Evolutionary conservation across 345 rosid species (phyloP), one percentile per base, ranked within the genome.

Genomic region (Laguncularia racemosa): DNA sequence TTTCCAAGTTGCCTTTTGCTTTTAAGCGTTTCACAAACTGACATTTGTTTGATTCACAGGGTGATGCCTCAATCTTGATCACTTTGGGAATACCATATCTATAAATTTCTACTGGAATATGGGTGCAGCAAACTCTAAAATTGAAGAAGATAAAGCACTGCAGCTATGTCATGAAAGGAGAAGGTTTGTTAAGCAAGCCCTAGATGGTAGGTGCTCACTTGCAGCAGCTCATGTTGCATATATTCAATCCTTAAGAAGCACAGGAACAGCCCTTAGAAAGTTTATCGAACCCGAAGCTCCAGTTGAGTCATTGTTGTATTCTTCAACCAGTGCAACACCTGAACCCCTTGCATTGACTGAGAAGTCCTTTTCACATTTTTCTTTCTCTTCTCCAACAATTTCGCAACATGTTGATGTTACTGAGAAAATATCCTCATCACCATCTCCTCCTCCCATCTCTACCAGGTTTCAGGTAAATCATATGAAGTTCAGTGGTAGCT

Each of bases 111-210:
- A 16, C 53, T 23, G 65, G 53, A 64, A 40, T 13, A 93, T 93
- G 99, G 97, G 99, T 62, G 87, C 76, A 19, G 55, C 83, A 15
- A 77, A 66, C 70, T 93, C 97, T 59, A 93, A 83, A 71, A 59
- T 78, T 38, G 96, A 89, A 57, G 97, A 89, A 76, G 96, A 85
- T 56, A 81, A 87, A 77, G 95, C 95, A 64, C 67, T 93, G 74
- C 86, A 82, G 76, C 76, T 93, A 64, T 93, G 99, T 70, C 82
- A 87, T 3, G 99, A 87, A 57, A 81, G 99, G 68, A 93, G 76
- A 77, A 93, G 84, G 56, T 84, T 78, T 62, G 85, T 93, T 16
- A 80, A 79, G 68, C 97, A 87, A 76, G 96, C 97, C 59, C 96
- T 89, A 3, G 95, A 93, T 71, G 97, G 96, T n/a, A 78, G 97